These are phyloP conservation scores for Cordyceps cicadae DNA, from an alignment of 2,329 filamentous ascomycete genomes.

Conservation along the genomic window DNA sequence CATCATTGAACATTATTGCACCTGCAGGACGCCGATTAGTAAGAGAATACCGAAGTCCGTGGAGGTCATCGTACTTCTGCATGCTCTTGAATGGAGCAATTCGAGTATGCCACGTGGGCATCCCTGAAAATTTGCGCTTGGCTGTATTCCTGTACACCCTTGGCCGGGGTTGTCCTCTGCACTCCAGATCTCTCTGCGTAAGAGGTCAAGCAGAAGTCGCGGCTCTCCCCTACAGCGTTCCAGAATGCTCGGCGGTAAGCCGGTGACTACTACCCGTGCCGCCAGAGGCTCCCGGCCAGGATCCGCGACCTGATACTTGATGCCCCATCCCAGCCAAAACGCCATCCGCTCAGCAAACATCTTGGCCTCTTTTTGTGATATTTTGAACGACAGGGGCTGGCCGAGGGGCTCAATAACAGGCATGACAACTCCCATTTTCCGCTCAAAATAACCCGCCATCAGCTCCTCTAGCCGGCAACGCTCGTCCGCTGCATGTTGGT, in stretches of 20 bases:
- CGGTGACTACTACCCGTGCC: conserved; percentile 38
- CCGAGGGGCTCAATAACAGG: conserved; percentile 24
- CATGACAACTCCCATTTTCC: conserved; percentile 24
- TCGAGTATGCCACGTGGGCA: conserved; percentile 73
- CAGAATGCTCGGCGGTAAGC: conserved; percentile 62
- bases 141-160: neutral
- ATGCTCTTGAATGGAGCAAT: conserved; percentile 66
- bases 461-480: conserved; percentile 70
- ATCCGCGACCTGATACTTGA: conserved; percentile 47
- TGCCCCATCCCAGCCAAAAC: conserved; percentile 67
- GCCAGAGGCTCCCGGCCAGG: neutral
- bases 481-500: conserved; percentile 95
- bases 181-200: conserved; percentile 68
- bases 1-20: conserved; percentile 82
- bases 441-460: conserved; percentile 44
- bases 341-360: conserved; percentile 46
- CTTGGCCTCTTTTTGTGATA: conserved; percentile 50
- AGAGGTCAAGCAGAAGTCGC: conserved; percentile 60
- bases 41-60: neutral
- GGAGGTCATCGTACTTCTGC: conserved; percentile 48
- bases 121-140: conserved; percentile 41
- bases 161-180: conserved; percentile 37
- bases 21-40: conserved; percentile 23
- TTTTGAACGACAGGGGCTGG: conserved; percentile 55
- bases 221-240: conserved; percentile 71